phyloP scores from a whole-genome alignment of 441 rosid species.

The Capsella rubella region DNA sequence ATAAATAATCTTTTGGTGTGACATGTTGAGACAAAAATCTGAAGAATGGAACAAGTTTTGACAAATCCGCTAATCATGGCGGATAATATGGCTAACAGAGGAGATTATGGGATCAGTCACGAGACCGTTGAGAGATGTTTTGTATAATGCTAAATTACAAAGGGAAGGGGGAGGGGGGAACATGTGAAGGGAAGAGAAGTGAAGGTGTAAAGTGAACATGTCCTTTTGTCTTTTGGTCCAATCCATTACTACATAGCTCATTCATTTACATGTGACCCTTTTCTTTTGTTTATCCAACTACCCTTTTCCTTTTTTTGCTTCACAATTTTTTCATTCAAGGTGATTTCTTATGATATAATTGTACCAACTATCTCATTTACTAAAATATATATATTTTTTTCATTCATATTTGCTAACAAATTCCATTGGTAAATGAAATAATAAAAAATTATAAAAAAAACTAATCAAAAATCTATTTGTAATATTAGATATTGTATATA shows the following conservation, averaged over 20 bases:
- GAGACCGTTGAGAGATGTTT: constrained; percentile 19
- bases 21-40: background rate
- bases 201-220: constrained; percentile 39
- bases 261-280: constrained; percentile 31
- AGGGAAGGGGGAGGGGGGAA: constrained; percentile 5
- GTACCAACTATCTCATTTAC: background rate
- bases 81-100: constrained; percentile 4
- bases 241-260: constrained; percentile 1
- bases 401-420: too few species aligned
- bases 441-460: too few species aligned
- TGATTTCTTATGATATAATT: background rate
- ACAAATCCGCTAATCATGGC: constrained; percentile 16
- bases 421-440: too few species aligned
- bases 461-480: too few species aligned
- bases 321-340: background rate
- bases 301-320: constrained; percentile 19
- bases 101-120: constrained; percentile 34
- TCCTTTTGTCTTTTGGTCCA: constrained; percentile 27
- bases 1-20: background rate
- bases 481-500: too few species aligned
- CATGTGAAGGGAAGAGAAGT: constrained; percentile 34
- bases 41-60: constrained; percentile 11
- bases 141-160: background rate
- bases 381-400: too few species aligned
- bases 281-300: constrained; percentile 26